These are phyloP conservation scores for Talaromyces marneffei DNA, from an alignment of 2,329 filamentous ascomycete species.

Conservation along the genomic window DNA sequence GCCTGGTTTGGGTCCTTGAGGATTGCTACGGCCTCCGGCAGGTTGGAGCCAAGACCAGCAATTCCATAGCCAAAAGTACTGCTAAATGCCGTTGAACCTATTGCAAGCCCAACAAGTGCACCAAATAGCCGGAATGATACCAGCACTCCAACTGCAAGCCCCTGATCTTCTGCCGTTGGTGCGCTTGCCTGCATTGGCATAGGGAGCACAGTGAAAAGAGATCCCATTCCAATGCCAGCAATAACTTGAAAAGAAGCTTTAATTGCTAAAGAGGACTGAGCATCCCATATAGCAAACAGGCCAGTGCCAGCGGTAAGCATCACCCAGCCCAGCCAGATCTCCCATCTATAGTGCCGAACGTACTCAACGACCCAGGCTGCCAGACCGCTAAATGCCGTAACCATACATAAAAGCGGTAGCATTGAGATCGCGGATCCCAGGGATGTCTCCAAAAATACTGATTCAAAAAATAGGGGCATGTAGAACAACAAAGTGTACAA, in stretches of 20 bases:
- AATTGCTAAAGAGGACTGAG: conserved; percentile 3
- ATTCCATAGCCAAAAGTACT: neutral
- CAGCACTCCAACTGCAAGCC: conserved; percentile 8
- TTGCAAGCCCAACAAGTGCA: conserved; percentile 5
- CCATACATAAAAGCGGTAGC: conserved; percentile 1
- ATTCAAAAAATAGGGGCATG: conserved; percentile 45
- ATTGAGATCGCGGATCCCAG: conserved; percentile 1
- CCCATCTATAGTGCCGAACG: conserved; percentile 24
- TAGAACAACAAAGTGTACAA: conserved; percentile 37
- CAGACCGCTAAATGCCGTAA: conserved; percentile 1
- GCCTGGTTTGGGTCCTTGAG: neutral
- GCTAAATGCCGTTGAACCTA: conserved; percentile 19
- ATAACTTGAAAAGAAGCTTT: neutral
- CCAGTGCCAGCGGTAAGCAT: conserved; percentile 30
- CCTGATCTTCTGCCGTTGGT: neutral
- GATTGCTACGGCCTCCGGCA: neutral
- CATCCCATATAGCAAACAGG: conserved; percentile 44
- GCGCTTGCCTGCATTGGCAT: conserved; percentile 10
- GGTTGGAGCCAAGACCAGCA: neutral
- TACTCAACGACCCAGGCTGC: conserved; percentile 41
- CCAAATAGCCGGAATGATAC: conserved; percentile 20
- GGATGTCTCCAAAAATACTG: conserved; percentile 20
- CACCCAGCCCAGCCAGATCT: conserved; percentile 7
- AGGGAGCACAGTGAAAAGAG: neutral
- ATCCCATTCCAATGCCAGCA: conserved; percentile 15